These are phyloP conservation scores for Diaporthe vaccinii DNA, from an alignment of 2,329 filamentous ascomycete genomes.

Conservation along the genomic window DNA sequence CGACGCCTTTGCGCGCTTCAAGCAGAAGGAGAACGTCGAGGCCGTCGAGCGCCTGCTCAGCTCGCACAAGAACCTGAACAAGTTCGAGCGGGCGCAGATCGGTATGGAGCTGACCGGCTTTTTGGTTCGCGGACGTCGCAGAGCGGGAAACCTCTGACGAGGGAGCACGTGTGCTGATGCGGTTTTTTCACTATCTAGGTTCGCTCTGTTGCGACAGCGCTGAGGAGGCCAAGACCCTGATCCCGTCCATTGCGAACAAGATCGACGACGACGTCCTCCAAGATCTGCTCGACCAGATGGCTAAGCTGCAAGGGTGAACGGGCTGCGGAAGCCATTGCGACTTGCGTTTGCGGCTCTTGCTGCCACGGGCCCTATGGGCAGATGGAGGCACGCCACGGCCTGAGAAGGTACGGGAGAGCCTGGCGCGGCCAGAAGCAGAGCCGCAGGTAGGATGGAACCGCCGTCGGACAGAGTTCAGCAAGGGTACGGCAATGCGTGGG, in stretches of 20 bases:
- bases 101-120: slow-evolving; percentile 65
- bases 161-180: slow-evolving; percentile 28
- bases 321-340: background rate
- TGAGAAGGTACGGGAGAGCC: background rate
- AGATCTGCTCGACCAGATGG: slow-evolving; percentile 90
- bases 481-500: background rate
- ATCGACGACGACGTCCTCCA: slow-evolving; percentile 91
- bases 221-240: slow-evolving; percentile 96
- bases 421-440: background rate
- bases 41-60: slow-evolving; percentile 91
- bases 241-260: slow-evolving; percentile 90
- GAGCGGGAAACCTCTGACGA: background rate
- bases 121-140: slow-evolving; percentile 1
- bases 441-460: background rate
- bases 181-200: slow-evolving; percentile 62
- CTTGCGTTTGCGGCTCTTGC: background rate
- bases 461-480: background rate
- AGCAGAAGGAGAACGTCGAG: slow-evolving; percentile 93
- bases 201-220: slow-evolving; percentile 92
- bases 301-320: slow-evolving; percentile 72
- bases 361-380: background rate
- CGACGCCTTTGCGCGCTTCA: slow-evolving; percentile 95
- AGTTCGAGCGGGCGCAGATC: slow-evolving; percentile 94
- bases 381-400: background rate
- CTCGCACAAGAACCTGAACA: slow-evolving; percentile 82